Conservation (phyloP, 2,329 filamentous ascomycete genomes). For the Ascochyta lentis region DNA sequence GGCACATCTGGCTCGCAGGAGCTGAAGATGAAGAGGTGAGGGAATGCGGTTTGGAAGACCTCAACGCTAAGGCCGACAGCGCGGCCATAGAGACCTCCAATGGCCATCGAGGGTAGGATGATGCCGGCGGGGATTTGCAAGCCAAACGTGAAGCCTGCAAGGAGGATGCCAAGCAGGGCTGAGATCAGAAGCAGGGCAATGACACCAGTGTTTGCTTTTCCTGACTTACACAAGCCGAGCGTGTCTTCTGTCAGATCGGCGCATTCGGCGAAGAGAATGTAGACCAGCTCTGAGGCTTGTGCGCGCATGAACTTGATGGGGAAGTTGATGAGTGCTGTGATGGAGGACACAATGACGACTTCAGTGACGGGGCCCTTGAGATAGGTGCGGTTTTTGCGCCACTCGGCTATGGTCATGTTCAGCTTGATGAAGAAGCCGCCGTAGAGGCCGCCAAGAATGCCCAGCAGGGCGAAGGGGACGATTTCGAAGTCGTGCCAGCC, state of each 20-base stretch:
- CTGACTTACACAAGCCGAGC: slow-evolving; percentile 88
- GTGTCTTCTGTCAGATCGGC: slow-evolving; percentile 81
- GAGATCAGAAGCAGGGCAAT: slow-evolving; percentile 84
- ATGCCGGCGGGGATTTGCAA: slow-evolving; percentile 95
- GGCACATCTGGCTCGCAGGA: slow-evolving; percentile 84
- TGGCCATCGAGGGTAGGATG: slow-evolving; percentile 93
- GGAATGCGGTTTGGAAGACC: slow-evolving; percentile 82
- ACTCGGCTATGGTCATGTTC: slow-evolving; percentile 85
- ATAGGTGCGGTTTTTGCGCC: slow-evolving; percentile 75
- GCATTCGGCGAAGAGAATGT: slow-evolving; percentile 91
- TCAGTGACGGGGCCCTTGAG: slow-evolving; percentile 76
- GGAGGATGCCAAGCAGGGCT: slow-evolving; percentile 80
- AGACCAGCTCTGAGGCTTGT: slow-evolving; percentile 89
- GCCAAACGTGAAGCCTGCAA: slow-evolving; percentile 89
- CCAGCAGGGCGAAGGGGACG: slow-evolving; percentile 83
- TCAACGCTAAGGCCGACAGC: slow-evolving; percentile 89
- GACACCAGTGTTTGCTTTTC: slow-evolving; percentile 80
- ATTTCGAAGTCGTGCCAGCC: slow-evolving; percentile 96
- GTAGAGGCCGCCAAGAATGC: slow-evolving; percentile 90
- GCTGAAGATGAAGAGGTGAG: slow-evolving; percentile 76
- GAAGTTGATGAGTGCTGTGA: slow-evolving; percentile 91
- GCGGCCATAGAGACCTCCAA: slow-evolving; percentile 88
- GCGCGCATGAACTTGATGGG: slow-evolving; percentile 96
- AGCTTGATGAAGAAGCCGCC: slow-evolving; percentile 93
- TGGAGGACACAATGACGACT: slow-evolving; percentile 76